A percentile compares a stretch with the other conserved stretches of the same genome.
Conservation (phyloP, 345 rosid species). For the Syzygium aromaticum region DNA sequence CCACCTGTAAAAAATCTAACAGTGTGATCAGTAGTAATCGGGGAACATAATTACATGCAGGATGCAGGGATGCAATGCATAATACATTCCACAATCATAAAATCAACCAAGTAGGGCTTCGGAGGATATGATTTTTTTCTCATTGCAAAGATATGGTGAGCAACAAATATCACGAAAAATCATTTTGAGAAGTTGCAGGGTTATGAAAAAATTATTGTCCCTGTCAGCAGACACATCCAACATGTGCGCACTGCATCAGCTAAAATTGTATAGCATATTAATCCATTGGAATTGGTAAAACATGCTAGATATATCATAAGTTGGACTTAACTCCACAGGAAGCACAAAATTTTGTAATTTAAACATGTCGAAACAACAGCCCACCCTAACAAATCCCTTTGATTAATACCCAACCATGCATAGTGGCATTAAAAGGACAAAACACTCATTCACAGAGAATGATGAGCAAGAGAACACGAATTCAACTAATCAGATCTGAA, state of each 20-base stretch:
- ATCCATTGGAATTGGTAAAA: not conserved
- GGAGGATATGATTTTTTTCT: not conserved
- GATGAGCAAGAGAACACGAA: not conserved
- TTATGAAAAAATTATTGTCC: not conserved
- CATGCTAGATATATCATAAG: not conserved
- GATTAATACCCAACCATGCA: not conserved
- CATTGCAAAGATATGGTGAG: not conserved
- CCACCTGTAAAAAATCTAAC: conserved; percentile 58
- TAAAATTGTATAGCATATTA: not conserved
- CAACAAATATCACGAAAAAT: not conserved
- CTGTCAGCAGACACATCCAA: not conserved
- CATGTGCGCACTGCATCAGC: not conserved
- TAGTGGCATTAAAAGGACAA: not conserved
- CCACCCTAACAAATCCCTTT: not conserved
- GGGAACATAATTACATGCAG: not conserved
- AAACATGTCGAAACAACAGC: not conserved
- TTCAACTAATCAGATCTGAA: not conserved
- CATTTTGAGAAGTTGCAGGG: not conserved
- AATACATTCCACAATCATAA: not conserved
- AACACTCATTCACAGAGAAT: not conserved
- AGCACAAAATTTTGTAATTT: not conserved
- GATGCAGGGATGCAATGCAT: not conserved
- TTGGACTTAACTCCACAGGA: not conserved
- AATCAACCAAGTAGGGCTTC: not conserved
- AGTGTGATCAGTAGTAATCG: not conserved